Evolutionary conservation across 305 asterid genomes (phyloP).

Genomic region (Nicotiana rustica): DNA sequence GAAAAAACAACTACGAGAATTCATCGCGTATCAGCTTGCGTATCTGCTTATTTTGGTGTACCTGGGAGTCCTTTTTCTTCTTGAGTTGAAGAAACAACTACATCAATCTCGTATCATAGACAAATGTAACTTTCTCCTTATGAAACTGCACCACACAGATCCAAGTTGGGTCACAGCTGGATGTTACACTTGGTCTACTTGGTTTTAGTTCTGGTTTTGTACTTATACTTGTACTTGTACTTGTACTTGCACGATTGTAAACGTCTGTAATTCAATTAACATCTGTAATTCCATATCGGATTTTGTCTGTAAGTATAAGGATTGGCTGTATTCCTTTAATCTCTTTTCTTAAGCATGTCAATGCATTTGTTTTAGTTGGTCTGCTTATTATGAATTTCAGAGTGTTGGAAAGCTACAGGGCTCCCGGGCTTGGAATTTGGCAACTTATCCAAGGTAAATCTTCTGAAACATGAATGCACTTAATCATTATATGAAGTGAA

Average conservation of each 20-base stretch:
- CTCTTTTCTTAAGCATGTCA: background rate
- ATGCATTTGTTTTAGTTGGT: background rate
- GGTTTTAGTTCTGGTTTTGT: slow-evolving; percentile 10
- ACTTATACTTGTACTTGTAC: background rate
- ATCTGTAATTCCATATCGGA: background rate
- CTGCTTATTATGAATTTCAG: background rate
- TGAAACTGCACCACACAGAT: background rate
- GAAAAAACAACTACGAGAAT: background rate
- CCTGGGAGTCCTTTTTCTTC: background rate
- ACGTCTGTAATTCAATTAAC: slow-evolving; percentile 1
- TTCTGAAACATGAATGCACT: background rate
- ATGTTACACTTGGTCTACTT: background rate
- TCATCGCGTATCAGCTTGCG: background rate
- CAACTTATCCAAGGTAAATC: background rate
- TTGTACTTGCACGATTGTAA: background rate
- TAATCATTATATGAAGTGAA: background rate
- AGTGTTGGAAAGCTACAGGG: background rate
- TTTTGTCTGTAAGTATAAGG: background rate
- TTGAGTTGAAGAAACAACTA: background rate
- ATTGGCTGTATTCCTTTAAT: background rate
- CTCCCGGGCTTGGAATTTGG: background rate
- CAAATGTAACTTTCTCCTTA: background rate
- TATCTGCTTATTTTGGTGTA: slow-evolving; percentile 25
- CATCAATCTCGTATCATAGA: background rate
- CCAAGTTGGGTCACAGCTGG: slow-evolving; percentile 22